Conservation (phyloP, 2,329 filamentous ascomycete genomes). For the Coniochaeta sp. region DNA sequence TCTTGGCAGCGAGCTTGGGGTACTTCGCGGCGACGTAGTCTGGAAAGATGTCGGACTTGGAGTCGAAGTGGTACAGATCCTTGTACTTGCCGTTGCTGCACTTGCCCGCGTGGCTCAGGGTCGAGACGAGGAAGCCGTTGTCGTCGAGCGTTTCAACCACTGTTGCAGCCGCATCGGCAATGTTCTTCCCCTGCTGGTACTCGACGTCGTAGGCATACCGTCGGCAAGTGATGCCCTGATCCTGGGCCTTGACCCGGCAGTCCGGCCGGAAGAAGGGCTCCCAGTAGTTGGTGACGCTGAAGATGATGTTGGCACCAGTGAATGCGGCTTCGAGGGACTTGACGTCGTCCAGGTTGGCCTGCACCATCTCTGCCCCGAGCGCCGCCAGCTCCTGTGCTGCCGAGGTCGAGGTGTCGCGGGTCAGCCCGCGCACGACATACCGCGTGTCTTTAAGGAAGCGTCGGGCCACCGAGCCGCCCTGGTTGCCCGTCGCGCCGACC, state of each 20-base stretch:
- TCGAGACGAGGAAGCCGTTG: slow-evolving; percentile 45
- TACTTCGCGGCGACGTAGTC: slow-evolving; percentile 34
- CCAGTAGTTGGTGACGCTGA: slow-evolving; percentile 50
- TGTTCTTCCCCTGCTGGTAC: slow-evolving; percentile 44
- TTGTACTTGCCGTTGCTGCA: slow-evolving; percentile 36
- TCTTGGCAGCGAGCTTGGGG: slow-evolving; percentile 37
- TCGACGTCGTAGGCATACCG: slow-evolving; percentile 41
- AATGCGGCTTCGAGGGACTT: slow-evolving; percentile 32
- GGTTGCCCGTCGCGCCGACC: slow-evolving; percentile 41
- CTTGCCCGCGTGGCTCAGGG: slow-evolving; percentile 38
- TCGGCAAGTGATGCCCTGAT: slow-evolving; percentile 32
- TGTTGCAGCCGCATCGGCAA: slow-evolving; percentile 43
- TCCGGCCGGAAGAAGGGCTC: slow-evolving; percentile 39
- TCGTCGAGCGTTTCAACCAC: slow-evolving; percentile 30
- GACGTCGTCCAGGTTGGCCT: slow-evolving; percentile 35
- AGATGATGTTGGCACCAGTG: slow-evolving; percentile 40
- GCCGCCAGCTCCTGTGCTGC: slow-evolving; percentile 31
- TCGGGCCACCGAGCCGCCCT: slow-evolving; percentile 46
- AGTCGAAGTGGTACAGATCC: slow-evolving; percentile 47
- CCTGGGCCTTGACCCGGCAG: slow-evolving; percentile 28
- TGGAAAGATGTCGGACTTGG: slow-evolving; percentile 44
- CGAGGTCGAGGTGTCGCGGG: slow-evolving; percentile 33
- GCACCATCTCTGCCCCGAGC: slow-evolving; percentile 35
- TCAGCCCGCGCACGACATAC: slow-evolving; percentile 40
- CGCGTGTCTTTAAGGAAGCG: slow-evolving; percentile 31